phyloP scores from a whole-genome alignment of 2,329 filamentous ascomycete species.

The Microsporum canis region DNA sequence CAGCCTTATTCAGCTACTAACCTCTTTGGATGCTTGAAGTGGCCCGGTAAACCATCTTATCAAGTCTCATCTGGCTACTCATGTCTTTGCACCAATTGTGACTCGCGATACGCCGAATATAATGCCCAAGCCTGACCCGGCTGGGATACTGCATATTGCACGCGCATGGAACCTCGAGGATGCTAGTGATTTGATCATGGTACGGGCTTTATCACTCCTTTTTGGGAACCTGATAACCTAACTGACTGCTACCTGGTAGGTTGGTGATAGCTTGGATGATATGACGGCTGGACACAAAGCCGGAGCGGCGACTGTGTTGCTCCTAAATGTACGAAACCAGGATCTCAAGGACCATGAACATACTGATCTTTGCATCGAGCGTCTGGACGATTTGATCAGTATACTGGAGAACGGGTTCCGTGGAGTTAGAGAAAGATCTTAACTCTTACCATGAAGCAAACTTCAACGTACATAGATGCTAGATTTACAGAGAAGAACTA shows the following conservation, averaged over 20 bases:
- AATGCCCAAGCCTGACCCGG: conserved; percentile 71
- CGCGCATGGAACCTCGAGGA: conserved; percentile 56
- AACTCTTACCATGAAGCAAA: not conserved
- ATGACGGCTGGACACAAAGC: conserved; percentile 77
- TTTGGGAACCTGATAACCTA: not conserved
- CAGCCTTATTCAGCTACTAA: not conserved
- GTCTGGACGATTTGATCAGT: conserved; percentile 63
- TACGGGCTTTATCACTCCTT: conserved; percentile 19
- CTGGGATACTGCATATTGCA: conserved; percentile 78
- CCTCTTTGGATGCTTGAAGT: conserved; percentile 16
- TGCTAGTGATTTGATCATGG: conserved; percentile 45
- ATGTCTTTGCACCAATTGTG: conserved; percentile 64
- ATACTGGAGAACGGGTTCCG: conserved; percentile 64
- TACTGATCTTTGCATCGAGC: conserved; percentile 62
- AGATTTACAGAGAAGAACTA: not conserved
- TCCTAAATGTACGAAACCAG: conserved; percentile 71
- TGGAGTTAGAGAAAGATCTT: not conserved
- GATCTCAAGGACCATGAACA: conserved; percentile 59
- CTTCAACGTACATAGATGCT: not conserved
- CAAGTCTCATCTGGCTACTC: conserved; percentile 56
- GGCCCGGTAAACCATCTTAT: conserved; percentile 40
- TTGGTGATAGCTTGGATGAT: conserved; percentile 77
- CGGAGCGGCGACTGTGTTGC: conserved; percentile 79
- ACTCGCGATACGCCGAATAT: conserved; percentile 62
- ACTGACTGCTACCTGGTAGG: conserved; percentile 22